These are phyloP conservation scores for Anastatica hierochuntica DNA, from an alignment of 345 rosid genomes.

Conservation along the genomic window DNA sequence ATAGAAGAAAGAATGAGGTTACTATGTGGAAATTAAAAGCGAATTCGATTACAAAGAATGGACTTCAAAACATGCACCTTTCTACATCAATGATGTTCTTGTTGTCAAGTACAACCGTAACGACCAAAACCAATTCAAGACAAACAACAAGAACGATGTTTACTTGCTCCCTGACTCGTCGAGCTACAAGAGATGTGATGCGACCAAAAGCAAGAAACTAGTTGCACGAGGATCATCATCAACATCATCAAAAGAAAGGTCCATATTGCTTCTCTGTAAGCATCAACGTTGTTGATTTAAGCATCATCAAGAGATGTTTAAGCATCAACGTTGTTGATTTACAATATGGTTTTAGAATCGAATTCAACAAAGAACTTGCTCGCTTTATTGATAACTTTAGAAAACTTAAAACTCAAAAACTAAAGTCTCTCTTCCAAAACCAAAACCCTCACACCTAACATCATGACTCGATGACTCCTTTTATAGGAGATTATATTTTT, in stretches of 20 bases:
- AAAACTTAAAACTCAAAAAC: too few species aligned
- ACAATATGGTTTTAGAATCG: too few species aligned
- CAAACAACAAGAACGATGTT: neutral
- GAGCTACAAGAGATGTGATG: conserved; percentile 11
- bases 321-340: too few species aligned
- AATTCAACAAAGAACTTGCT: too few species aligned
- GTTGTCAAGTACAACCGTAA: neutral
- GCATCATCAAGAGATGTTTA: too few species aligned
- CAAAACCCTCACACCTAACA: too few species aligned
- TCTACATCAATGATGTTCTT: conserved; percentile 4
- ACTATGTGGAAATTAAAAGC: conserved; percentile 1
- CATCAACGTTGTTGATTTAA: conserved; percentile 5
- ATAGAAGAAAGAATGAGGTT: neutral
- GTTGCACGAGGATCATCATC: neutral
- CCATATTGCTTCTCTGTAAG: conserved; percentile 9
- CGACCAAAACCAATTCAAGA: too few species aligned
- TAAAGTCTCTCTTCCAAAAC: too few species aligned
- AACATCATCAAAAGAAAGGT: neutral
- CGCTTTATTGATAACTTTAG: too few species aligned
- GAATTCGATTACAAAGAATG: conserved; percentile 5
- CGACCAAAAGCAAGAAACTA: neutral
- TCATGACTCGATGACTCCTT: too few species aligned
- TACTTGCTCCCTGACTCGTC: neutral
- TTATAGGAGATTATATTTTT: too few species aligned
- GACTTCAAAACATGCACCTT: conserved; percentile 2